Conservation (phyloP, 192 early-diverging fungal species). For the Thoreauomyces humboldtii region DNA sequence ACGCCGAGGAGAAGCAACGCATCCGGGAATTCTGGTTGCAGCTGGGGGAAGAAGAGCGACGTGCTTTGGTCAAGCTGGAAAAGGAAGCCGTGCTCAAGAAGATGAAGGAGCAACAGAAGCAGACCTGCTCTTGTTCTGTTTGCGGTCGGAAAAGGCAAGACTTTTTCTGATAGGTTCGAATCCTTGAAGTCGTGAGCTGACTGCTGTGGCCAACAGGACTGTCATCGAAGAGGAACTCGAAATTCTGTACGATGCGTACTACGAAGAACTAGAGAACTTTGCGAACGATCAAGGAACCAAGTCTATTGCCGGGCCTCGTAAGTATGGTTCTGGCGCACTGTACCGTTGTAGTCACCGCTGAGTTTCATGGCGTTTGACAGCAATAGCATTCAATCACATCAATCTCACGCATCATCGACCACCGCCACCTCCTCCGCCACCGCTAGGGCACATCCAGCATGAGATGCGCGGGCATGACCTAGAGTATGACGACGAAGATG, state of each 20-base stretch:
- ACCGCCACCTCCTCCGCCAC: slow-evolving; percentile 16
- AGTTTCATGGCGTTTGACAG: too few species aligned
- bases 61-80: slow-evolving; percentile 77
- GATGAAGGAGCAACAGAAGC: slow-evolving; percentile 88
- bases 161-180: too few species aligned
- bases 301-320: slow-evolving; percentile 25
- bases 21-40: slow-evolving; percentile 85
- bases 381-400: slow-evolving; percentile 17
- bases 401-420: slow-evolving; percentile 8
- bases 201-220: too few species aligned
- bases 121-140: slow-evolving; percentile 78
- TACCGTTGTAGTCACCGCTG: too few species aligned
- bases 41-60: slow-evolving; percentile 74
- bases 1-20: slow-evolving; percentile 71
- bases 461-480: slow-evolving; percentile 44
- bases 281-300: slow-evolving; percentile 66
- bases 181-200: too few species aligned
- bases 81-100: slow-evolving; percentile 83
- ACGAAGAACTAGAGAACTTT: slow-evolving; percentile 83
- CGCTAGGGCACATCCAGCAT: slow-evolving; percentile 15
- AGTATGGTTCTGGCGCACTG: slow-evolving; percentile 27
- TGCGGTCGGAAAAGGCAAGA: slow-evolving; percentile 77
- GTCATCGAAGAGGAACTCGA: slow-evolving; percentile 87
- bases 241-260: slow-evolving; percentile 83
- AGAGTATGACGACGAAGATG: slow-evolving; percentile 51